Conservation (phyloP, 202 grass and related monocot species). For the Setaria italica region DNA sequence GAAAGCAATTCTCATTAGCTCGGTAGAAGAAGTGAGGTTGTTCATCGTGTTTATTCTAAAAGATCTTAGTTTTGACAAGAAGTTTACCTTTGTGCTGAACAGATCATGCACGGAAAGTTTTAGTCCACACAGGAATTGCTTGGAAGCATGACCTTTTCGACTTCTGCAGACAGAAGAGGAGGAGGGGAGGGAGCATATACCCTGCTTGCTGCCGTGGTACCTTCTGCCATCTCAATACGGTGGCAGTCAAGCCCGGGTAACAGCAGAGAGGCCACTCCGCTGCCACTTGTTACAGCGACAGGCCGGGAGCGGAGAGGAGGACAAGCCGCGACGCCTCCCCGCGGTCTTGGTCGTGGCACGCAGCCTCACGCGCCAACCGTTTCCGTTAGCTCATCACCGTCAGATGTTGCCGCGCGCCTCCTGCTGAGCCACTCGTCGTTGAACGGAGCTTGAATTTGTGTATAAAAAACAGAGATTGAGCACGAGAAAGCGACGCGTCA, state of each 20-base stretch:
- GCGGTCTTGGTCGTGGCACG: background rate
- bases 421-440: background rate
- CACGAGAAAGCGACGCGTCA: background rate
- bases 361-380: conserved; percentile 1
- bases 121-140: background rate
- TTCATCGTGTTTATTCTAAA: background rate
- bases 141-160: conserved; percentile 12
- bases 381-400: background rate
- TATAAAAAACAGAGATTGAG: background rate
- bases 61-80: background rate
- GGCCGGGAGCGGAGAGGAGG: background rate
- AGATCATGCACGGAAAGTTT: background rate
- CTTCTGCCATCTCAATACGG: background rate
- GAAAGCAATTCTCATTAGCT: background rate
- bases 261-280: background rate
- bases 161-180: background rate
- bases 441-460: background rate
- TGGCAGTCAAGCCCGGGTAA: background rate
- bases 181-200: background rate
- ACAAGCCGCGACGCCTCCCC: conserved; percentile 4
- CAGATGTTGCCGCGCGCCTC: background rate
- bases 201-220: background rate
- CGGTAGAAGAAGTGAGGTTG: background rate
- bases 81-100: too few relatives aligned
- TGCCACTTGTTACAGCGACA: background rate